Percentiles rank a stretch among this genome's conserved stretches.
These are phyloP conservation scores for Penicillium digitatum DNA, from an alignment of 2,329 filamentous ascomycete genomes.

Conservation along the genomic window DNA sequence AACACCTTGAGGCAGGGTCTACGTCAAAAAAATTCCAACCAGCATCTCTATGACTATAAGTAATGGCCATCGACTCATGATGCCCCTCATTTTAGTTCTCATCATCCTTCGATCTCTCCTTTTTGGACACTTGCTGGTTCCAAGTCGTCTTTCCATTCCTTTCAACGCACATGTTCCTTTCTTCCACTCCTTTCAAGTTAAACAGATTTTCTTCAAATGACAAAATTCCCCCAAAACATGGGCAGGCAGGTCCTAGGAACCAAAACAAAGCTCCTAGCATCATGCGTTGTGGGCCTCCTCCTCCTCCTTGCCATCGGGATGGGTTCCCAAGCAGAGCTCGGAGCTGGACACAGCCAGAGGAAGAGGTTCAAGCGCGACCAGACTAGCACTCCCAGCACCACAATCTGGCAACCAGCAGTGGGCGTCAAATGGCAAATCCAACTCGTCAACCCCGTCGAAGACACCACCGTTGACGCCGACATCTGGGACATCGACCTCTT, in stretches of 20 bases:
- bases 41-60: not conserved
- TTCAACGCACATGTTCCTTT: conserved; percentile 3
- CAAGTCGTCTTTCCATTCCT: conserved; percentile 9
- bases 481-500: conserved; percentile 63
- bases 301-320: conserved; percentile 5
- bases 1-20: not conserved
- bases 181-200: not conserved
- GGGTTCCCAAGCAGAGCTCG: not conserved
- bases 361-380: not conserved
- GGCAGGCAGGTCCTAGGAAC: conserved; percentile 3
- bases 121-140: conserved; percentile 10
- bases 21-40: not conserved
- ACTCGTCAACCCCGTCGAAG: conserved; percentile 42
- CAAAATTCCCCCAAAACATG: not conserved
- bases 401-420: conserved; percentile 51
- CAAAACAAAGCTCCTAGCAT: not conserved
- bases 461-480: conserved; percentile 49
- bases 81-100: not conserved
- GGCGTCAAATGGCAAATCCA: conserved; percentile 61
- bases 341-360: not conserved
- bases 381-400: not conserved
- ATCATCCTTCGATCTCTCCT: not conserved
- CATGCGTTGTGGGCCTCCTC: not conserved
- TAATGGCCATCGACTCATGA: not conserved
- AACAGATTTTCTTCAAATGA: not conserved